Evolutionary conservation across 2,329 filamentous ascomycete genomes (phyloP), one percentile per base, ranked within the genome.

Genomic region (Calonectria ilicicola): DNA sequence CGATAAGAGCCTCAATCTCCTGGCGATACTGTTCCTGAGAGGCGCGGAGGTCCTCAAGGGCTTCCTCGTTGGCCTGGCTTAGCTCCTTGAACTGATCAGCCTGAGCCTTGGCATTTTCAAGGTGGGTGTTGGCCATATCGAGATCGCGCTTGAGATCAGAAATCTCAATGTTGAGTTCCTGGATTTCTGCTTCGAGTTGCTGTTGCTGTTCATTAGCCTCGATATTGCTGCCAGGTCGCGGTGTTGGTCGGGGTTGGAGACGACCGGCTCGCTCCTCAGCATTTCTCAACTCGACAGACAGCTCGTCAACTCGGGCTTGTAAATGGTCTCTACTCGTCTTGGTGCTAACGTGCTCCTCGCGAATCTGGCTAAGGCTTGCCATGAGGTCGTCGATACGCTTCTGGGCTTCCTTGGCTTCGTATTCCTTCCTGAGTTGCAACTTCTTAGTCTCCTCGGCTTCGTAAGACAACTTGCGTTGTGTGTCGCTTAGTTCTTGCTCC

Each of bases 351-450:
- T 98, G 90, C 78, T 98, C 95, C 83, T 98, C 96, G 53, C 96
- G 94, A 64, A 93, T 91, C 73, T 95, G 91, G 77, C 94, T 90
- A 47, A 98, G 87, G 78, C 91, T 96, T 38, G 92, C 88, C 74
- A 96, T 93, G 56, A 99, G 90, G 80, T 98, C 96, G 77, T 99
- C 96, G 73, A 98, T 97, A 65, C 96, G 92, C 83, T 95, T 97
- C 82, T 98, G 95, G 64, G 91, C 92, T 82, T 98, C 95, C 76
- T 95, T 93, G 49, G 93, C 91, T 73, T 99, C 97, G 75, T 94
- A 98, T 80, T 98, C 96, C 79, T 97, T 95, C 70, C 96, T 92
- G 64, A 97, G 87, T 72, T 94, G 89, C 40, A 94, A 86, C 82
- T 97, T 96, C 87, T 96, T 97, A 76, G 89, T 91, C 75, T 98